These are phyloP conservation scores for Candida tunisiensis DNA, from an alignment of 1,139 yeast genomes.

Conservation along the genomic window DNA sequence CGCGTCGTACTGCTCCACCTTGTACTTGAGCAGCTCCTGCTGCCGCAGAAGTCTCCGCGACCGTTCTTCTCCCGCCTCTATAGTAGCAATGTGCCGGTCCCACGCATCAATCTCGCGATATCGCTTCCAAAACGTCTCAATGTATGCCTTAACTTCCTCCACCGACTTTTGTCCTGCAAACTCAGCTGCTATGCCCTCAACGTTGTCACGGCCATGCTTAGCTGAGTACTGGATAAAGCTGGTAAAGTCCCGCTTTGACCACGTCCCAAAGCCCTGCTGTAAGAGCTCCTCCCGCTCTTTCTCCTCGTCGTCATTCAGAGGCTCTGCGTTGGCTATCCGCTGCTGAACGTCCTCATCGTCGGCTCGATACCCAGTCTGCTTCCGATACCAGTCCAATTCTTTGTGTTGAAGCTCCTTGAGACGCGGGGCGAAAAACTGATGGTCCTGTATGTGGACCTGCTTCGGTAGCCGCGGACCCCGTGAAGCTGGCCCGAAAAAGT, in stretches of 20 bases:
- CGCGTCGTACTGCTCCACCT: constrained; percentile 43
- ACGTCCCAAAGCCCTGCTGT: constrained; percentile 51
- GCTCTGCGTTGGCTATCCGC: constrained; percentile 51
- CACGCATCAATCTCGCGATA: constrained; percentile 64
- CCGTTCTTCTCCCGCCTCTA: constrained; percentile 79
- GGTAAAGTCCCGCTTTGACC: constrained; percentile 84
- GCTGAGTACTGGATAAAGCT: constrained; percentile 72
- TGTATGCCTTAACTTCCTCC: constrained; percentile 55
- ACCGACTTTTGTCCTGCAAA: constrained; percentile 30
- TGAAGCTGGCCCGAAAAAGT: constrained; percentile 30
- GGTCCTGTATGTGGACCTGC: constrained; percentile 58
- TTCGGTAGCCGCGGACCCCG: constrained; percentile 55
- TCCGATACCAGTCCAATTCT: constrained; percentile 65
- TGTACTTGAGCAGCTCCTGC: constrained; percentile 43
- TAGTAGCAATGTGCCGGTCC: constrained; percentile 72
- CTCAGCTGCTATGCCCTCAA: constrained; percentile 42
- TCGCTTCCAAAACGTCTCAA: constrained; percentile 59
- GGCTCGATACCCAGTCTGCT: constrained; percentile 56
- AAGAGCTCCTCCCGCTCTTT: constrained; percentile 43
- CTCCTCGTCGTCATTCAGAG: constrained; percentile 63
- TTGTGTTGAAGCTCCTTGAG: constrained; percentile 51
- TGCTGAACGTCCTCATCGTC: constrained; percentile 32
- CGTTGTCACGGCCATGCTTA: constrained; percentile 54
- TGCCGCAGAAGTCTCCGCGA: constrained; percentile 47
- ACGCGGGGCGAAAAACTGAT: constrained; percentile 67